Conservation (phyloP, 805 yeast genomes). For the Clavispora asparagi region DNA sequence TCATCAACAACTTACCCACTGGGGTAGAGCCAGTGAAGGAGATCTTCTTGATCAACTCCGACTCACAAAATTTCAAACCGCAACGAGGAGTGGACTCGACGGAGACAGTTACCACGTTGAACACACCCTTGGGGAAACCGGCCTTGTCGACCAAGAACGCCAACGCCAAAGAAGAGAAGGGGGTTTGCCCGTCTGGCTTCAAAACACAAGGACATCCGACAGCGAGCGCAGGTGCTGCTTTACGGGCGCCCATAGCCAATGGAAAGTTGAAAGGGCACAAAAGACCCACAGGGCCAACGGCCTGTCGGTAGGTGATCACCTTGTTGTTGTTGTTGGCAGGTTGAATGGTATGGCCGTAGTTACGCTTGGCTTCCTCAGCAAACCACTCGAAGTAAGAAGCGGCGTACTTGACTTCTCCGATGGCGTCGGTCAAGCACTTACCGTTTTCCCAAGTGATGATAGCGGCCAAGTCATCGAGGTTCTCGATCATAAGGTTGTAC, state of each 20-base stretch:
- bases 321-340: conserved; percentile 48
- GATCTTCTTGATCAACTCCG: conserved; percentile 54
- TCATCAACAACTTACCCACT: conserved; percentile 64
- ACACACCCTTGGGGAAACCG: conserved; percentile 55
- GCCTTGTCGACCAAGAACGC: conserved; percentile 52
- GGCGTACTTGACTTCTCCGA: conserved; percentile 53
- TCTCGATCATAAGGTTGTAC: conserved; percentile 48
- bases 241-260: conserved; percentile 60
- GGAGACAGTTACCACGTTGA: conserved; percentile 46
- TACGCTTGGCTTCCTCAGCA: conserved; percentile 52
- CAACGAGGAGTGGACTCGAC: conserved; percentile 47
- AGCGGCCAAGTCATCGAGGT: conserved; percentile 52
- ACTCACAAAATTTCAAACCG: conserved; percentile 49
- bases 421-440: conserved; percentile 48
- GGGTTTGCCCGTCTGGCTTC: conserved; percentile 61
- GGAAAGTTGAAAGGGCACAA: conserved; percentile 70
- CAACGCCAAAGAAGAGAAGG: conserved; percentile 54
- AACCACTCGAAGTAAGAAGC: conserved; percentile 47
- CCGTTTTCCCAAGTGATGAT: conserved; percentile 59
- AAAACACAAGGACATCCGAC: conserved; percentile 58
- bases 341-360: conserved; percentile 53
- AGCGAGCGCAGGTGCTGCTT: conserved; percentile 62
- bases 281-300: conserved; percentile 60
- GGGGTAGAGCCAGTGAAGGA: conserved; percentile 78
- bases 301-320: conserved; percentile 50